Evolutionary conservation across 2,329 filamentous ascomycete genomes (phyloP), one percentile per base, ranked within the genome.

Genomic region (Diaporthe humulicola): DNA sequence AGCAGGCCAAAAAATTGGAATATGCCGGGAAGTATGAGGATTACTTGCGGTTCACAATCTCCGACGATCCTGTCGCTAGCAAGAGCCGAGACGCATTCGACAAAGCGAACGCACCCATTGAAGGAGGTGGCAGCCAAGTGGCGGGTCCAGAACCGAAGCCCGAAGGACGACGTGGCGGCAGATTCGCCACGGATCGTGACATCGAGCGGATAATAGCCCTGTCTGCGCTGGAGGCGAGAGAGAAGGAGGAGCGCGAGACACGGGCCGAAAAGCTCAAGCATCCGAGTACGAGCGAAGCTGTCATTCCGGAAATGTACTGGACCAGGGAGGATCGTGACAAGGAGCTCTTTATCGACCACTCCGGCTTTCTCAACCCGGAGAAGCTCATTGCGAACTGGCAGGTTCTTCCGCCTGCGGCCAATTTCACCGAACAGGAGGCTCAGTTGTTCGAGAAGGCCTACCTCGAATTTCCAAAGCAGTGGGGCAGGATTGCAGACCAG

Each of bases 381-480:
- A 89, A 90, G 80, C 90, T 94, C 17, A 91, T 95, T 12, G 87
- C 90, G 4, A 87, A 91, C 19, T 95, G 93, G 87, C 90, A 94
- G 74, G 93, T 94, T 67, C 88, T 95, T 61, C 92, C 93, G 17
- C 92, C 93, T 6, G 86, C 92, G 71, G 92, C 95, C 80, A 94
- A 95, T 80, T 96, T 96, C 82, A 93, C 90, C 0, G 87, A 90
- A 25, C 90, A 93, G 76, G 94, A 97, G 82, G 88, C 90, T 50
- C 88, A 90, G 58, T 86, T 90, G 38, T 95, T 97, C 80, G 93
- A 95, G 78, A 92, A 93, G 78, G 89, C 91, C 15, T 96, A 95
- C 79, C 87, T 94, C 69, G 93, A 95, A 76, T 90, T 90, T 74
- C 93, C 94, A 0, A 97, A 97, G 87, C 94, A 95, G 80, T 97